Base-by-base conservation (phyloP, 768 basidiomycete species). In the Agaricus bisporus region DNA sequence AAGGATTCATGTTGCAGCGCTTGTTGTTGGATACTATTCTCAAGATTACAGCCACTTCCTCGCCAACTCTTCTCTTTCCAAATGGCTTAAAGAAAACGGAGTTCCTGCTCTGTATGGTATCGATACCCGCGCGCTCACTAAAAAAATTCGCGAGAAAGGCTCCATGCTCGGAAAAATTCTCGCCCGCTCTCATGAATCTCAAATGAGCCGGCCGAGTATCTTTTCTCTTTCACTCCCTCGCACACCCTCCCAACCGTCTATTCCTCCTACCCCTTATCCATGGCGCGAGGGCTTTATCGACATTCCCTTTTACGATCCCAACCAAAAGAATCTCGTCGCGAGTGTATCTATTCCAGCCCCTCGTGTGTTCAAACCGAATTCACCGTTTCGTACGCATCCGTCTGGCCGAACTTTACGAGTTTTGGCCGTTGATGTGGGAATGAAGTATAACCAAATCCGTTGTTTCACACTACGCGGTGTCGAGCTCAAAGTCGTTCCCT, bases 371-470 rank as follows among this genome's bases (percentile, higher is more conserved):
- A 73, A 76, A 60, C 83, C 89, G 17, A 76, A 76, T 8, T 67
- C 67, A 36, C 68, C 72, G 47, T 74, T 82, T 20, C 80, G 73
- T 49, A 66, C 81, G 32, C 91, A 97, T 64, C 88, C 91, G 2
- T 85, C 82, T 1, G 91, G 89, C 28, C 82, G 94, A 47, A 71
- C 82, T 0, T 66, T 98, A 28, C 88, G 97, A 56, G 81, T 99
- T 26, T 64, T 99, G 14, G 93, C 92, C 5, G 72, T 98, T 55
- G 97, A 99, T 66, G 95, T 98, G 48, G 97, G 97, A n/a, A 98
- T 98, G 91, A 99, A 99, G 71, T 97, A 90, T 75, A 98, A 98
- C 70, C 97, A 99, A 70, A 94, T 98, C 61, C 82, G 97, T 32
- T 99, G 97, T 75, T 98, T 99, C 73, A 83, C 81, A 41, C 76